Percentiles rank a stretch among this genome's conserved stretches.
Conservation (phyloP, 139 green algal genomes). For the Spirogloea muscicola region DNA sequence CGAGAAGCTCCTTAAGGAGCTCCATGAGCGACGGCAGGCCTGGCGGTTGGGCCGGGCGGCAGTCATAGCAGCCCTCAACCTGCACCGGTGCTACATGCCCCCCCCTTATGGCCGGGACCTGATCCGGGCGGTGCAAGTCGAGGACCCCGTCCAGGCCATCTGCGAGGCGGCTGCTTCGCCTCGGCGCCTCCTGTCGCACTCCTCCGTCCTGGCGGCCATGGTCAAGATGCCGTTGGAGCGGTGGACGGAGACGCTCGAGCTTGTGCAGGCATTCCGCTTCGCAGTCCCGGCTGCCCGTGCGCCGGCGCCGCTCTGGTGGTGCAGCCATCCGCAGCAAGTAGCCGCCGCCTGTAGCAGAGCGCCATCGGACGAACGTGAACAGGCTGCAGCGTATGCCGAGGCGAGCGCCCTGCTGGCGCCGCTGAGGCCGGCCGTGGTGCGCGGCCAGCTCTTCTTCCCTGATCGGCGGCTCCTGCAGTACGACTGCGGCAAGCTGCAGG, state of each 20-base stretch:
- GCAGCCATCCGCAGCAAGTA: slow-evolving; percentile 44
- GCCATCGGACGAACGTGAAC: not conserved
- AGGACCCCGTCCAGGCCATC: not conserved
- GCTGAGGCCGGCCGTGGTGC: slow-evolving; percentile 68
- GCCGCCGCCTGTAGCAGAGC: too few species aligned
- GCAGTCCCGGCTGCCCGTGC: slow-evolving; percentile 75
- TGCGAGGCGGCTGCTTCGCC: not conserved
- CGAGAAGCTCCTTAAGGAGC: too few species aligned
- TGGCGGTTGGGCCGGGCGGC: not conserved
- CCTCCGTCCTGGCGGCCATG: slow-evolving; percentile 11
- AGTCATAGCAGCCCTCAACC: slow-evolving; percentile 2
- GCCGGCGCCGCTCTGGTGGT: slow-evolving; percentile 45
- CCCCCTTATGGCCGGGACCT: slow-evolving; percentile 47
- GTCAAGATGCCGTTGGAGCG: slow-evolving; percentile 50
- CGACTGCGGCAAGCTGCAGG: slow-evolving; percentile 55
- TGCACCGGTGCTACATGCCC: not conserved
- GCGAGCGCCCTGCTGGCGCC: slow-evolving; percentile 47
- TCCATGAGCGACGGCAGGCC: not conserved
- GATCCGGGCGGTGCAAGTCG: slow-evolving; percentile 21
- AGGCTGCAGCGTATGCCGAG: not conserved
- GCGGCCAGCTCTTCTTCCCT: slow-evolving; percentile 91
- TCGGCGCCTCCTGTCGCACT: slow-evolving; percentile 5
- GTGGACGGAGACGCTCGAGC: slow-evolving; percentile 41
- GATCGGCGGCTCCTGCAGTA: slow-evolving; percentile 78
- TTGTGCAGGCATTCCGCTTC: slow-evolving; percentile 79